phyloP scores from a whole-genome alignment of 2,329 filamentous ascomycete species.

The Lasiodiplodia theobromae region DNA sequence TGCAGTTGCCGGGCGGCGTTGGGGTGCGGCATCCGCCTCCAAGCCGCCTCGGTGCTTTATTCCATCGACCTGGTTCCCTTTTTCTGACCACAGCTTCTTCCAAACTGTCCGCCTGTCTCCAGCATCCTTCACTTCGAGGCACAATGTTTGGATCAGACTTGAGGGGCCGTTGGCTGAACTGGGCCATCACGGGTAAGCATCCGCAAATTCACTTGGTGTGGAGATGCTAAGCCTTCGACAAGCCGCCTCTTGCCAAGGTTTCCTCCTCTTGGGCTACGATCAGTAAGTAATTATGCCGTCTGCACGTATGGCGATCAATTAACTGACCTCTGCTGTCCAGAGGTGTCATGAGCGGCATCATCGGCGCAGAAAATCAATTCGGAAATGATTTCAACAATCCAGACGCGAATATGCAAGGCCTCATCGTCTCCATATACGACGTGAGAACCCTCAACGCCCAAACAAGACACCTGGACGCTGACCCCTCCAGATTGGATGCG shows the following conservation, averaged over 20 bases:
- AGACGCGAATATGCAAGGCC: slow-evolving; percentile 47
- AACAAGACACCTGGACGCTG: slow-evolving; percentile 38
- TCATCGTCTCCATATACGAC: slow-evolving; percentile 44
- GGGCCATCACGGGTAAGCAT: slow-evolving; percentile 26
- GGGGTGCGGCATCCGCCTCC: slow-evolving; percentile 9
- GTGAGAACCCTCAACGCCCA: slow-evolving; percentile 40
- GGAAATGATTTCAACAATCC: slow-evolving; percentile 48
- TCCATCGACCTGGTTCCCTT: background rate
- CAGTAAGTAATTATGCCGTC: slow-evolving; percentile 34
- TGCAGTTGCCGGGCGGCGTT: slow-evolving; percentile 4
- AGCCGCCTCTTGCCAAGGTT: slow-evolving; percentile 34
- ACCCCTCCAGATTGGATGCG: slow-evolving; percentile 39
- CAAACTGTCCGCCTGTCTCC: background rate
- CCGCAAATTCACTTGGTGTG: background rate
- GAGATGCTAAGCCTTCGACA: slow-evolving; percentile 28
- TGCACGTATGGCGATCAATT: background rate
- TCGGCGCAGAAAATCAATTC: slow-evolving; percentile 52
- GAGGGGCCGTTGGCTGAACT: slow-evolving; percentile 16
- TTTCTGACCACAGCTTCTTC: background rate
- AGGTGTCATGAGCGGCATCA: slow-evolving; percentile 44
- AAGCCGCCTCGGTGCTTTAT: background rate
- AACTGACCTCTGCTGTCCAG: slow-evolving; percentile 22
- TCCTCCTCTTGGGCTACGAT: slow-evolving; percentile 38
- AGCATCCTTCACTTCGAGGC: background rate
- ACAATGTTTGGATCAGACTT: slow-evolving; percentile 1